Base-by-base conservation (phyloP, 352 stramenopile species). In the Phytophthora sp. region DNA sequence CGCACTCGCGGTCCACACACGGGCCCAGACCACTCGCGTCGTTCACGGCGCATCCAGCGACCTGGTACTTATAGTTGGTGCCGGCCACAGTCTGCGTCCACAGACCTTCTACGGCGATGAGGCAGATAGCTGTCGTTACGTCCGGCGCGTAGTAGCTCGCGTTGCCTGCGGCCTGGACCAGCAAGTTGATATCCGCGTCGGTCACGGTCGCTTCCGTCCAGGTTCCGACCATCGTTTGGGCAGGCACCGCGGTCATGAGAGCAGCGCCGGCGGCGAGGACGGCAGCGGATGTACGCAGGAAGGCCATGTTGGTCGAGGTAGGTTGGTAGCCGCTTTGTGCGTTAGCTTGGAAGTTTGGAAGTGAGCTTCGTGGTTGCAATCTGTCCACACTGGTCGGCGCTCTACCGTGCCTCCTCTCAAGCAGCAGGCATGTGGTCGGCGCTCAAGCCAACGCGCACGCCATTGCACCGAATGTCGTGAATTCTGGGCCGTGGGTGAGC, bases 61-160 rank as follows among this genome's bases (percentile, higher is more conserved):
- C 59, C 31, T 81, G 41, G 66, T 72, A 87, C 44, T 72, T 74
- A 58, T 82, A 87, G 60, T 83, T 84, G 37, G 75, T 84, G 42
- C 77, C 77, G 11, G 77, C 64, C 15, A 87, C 77, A 31, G 57
- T 71, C 55, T 87, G 72, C 38, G 56, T 66, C 54, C 62, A 48
- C 9, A 77, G 58, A 26, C 56, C 67, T 32, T 77, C 49, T 18
- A 79, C 62, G n/a, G 63, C 62, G 21, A 77, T 71, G 26, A 78
- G 50, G 51, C 74, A 87, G 44, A 87, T 69, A 1, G 70, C 63
- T 7, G 53, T 57, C 6, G 18, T 74, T 53, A 82, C 67, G 20
- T 55, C 44, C 4, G 58, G 53, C 15, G 58, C 51, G 62, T 79
- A 82, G 66, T 82, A 68, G 15, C 18, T 64, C 35, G 62, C 54